Evolutionary conservation across 2,329 filamentous ascomycete species (phyloP).

Genomic region (Fusarium tjaetaba): DNA sequence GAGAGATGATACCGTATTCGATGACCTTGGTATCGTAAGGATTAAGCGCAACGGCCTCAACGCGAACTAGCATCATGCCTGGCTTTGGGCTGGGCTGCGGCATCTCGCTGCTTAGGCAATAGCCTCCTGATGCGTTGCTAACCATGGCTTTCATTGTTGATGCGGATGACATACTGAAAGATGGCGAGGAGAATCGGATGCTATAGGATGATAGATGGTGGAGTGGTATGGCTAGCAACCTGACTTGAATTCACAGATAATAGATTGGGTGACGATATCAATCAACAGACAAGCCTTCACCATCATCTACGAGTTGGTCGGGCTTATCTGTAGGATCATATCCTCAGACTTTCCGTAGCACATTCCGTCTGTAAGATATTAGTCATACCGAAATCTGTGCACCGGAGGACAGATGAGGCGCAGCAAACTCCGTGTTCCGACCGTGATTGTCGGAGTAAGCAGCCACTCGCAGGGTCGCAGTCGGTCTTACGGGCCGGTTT

Average conservation of each 20-base stretch:
- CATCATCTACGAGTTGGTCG: accelerated
- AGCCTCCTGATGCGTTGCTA: neutral
- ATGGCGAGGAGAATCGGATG: too few relatives aligned
- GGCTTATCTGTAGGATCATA: neutral
- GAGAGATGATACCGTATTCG: neutral
- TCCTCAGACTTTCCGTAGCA: accelerated
- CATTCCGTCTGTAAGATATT: neutral
- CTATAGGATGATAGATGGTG: too few relatives aligned
- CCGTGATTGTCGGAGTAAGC: neutral
- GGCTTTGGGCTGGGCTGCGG: neutral
- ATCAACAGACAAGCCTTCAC: neutral
- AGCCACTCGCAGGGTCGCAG: neutral
- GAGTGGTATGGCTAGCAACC: neutral
- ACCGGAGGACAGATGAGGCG: neutral
- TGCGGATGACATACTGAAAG: neutral
- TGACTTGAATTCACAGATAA: neutral
- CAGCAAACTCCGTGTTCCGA: neutral
- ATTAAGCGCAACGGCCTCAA: neutral
- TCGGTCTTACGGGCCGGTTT: neutral
- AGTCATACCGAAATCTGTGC: neutral
- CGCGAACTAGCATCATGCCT: neutral
- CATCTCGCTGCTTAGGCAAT: neutral
- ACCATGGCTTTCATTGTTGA: neutral
- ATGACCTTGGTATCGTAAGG: neutral
- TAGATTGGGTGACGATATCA: too few relatives aligned